Percentiles rank a stretch among this genome's conserved stretches.
phyloP scores from a whole-genome alignment of 257 asterid genomes.

The Avicennia marina region DNA sequence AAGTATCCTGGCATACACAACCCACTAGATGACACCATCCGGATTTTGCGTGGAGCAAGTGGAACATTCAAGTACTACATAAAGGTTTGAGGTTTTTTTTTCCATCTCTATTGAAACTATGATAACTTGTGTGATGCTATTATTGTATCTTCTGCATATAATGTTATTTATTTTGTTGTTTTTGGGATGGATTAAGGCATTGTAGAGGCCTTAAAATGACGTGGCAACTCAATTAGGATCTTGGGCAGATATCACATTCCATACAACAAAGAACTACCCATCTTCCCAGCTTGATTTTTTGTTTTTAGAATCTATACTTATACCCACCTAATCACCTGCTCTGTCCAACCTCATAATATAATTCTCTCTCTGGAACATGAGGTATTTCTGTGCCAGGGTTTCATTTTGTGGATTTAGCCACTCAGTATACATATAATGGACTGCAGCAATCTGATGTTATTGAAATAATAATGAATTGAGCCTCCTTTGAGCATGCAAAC shows the following conservation, averaged over 20 bases:
- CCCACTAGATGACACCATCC: conserved; percentile 87
- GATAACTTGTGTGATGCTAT: neutral
- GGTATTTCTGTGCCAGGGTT: neutral
- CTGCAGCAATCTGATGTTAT: no score
- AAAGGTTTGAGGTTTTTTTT: conserved; percentile 51
- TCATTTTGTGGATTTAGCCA: neutral
- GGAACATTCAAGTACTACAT: conserved; percentile 99
- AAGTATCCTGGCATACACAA: conserved; percentile 95
- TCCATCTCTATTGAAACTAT: no score
- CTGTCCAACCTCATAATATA: no score
- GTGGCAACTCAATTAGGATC: neutral
- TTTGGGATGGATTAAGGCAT: neutral
- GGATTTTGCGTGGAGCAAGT: conserved; percentile 80
- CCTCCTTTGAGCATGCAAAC: neutral
- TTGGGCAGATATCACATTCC: neutral
- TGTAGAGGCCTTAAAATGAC: no score
- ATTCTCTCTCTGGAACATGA: neutral
- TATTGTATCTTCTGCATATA: conserved; percentile 9
- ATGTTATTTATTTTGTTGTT: conserved; percentile 12
- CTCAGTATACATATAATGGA: neutral
- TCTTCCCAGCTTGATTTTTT: neutral
- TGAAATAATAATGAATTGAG: neutral
- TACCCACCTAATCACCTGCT: neutral
- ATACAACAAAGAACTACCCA: neutral
- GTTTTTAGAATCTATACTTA: neutral